Evolutionary conservation across 306 rosid genomes (phyloP).

Genomic region (Erythrophleum fordii): DNA sequence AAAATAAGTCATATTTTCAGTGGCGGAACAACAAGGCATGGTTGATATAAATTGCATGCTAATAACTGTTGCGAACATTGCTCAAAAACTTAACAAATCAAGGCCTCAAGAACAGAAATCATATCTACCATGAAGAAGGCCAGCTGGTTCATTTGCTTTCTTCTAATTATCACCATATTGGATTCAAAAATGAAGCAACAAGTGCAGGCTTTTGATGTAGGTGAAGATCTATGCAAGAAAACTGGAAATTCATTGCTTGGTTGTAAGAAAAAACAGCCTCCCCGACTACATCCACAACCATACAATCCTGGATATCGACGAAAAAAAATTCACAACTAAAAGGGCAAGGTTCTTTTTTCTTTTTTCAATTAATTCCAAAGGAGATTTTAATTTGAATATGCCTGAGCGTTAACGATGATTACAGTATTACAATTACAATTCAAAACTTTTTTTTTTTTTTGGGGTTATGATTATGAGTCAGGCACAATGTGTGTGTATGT

Average conservation of each 20-base stretch:
- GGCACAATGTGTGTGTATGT: background rate
- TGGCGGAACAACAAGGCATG: background rate
- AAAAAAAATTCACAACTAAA: background rate
- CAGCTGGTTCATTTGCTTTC: background rate
- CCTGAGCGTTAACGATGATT: no score
- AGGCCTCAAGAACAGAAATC: background rate
- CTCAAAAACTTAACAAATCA: background rate
- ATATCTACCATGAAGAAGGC: background rate
- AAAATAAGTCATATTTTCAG: constrained; percentile 1
- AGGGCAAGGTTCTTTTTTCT: background rate
- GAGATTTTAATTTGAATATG: background rate
- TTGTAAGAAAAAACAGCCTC: background rate
- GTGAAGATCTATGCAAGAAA: constrained; percentile 4
- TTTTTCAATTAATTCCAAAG: background rate
- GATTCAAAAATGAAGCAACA: background rate
- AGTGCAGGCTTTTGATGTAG: background rate
- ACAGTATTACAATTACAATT: no score
- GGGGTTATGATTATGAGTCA: background rate
- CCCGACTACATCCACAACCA: background rate
- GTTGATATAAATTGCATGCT: background rate
- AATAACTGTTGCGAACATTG: background rate
- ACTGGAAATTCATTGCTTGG: background rate
- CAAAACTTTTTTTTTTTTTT: no score
- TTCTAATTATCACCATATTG: background rate
- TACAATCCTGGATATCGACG: background rate